These are phyloP conservation scores for Miscanthus sacchariflorus DNA, from an alignment of 202 grass and related monocot species.

Conservation along the genomic window DNA sequence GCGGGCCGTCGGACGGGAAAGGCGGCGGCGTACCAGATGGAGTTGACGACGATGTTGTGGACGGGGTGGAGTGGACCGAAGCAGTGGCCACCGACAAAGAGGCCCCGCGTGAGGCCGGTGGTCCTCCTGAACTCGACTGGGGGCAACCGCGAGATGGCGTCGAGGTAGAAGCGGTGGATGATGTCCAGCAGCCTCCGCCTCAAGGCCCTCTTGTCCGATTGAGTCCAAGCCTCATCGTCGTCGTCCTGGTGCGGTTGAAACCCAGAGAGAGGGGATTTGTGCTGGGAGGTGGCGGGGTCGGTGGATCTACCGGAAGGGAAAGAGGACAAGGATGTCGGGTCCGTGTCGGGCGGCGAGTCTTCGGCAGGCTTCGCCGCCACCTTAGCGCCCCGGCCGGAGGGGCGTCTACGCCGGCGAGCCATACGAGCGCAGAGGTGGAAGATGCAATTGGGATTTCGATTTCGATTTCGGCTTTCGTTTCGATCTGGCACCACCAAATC, in stretches of 20 bases:
- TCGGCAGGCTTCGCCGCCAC: too few species aligned
- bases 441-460: too few species aligned
- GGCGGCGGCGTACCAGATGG: slow-evolving; percentile 5
- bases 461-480: neutral
- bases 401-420: too few species aligned
- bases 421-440: neutral
- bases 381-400: too few species aligned
- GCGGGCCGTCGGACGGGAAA: neutral
- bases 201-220: neutral
- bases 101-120: slow-evolving; percentile 17
- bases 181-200: neutral
- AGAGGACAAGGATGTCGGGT: too few species aligned
- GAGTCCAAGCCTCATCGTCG: too few species aligned
- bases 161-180: slow-evolving; percentile 35
- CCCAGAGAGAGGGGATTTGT: too few species aligned
- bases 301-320: too few species aligned
- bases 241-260: too few species aligned
- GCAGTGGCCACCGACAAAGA: slow-evolving; percentile 14
- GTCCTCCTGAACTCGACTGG: neutral
- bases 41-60: slow-evolving; percentile 34
- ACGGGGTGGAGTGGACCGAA: too few species aligned
- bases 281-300: too few species aligned
- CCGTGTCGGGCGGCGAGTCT: too few species aligned
- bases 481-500: neutral
- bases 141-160: slow-evolving; percentile 25